A percentile compares a stretch with the other conserved stretches of the same genome.
These are phyloP conservation scores for Gossypium mustelinum DNA, from an alignment of 345 rosid genomes.

Conservation along the genomic window DNA sequence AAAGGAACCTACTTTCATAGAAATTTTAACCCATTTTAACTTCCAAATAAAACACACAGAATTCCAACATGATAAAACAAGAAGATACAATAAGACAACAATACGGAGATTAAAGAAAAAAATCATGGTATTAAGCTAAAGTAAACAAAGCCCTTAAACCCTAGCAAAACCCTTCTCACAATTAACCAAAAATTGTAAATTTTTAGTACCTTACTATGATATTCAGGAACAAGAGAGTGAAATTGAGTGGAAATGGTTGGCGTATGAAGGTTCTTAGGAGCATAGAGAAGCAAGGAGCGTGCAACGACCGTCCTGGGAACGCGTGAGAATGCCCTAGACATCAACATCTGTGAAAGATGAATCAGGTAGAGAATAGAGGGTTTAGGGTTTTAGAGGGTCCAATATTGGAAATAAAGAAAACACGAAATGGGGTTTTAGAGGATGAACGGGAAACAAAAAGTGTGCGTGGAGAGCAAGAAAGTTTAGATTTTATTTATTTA, in stretches of 20 bases:
- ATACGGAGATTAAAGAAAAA: not conserved
- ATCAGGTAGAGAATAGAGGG: not conserved
- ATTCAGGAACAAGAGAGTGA: slow-evolving; percentile 33
- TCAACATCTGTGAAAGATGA: slow-evolving; percentile 33
- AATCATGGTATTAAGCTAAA: not conserved
- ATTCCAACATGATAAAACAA: not conserved
- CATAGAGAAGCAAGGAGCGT: slow-evolving; percentile 38
- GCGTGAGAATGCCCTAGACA: slow-evolving; percentile 49
- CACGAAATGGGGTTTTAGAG: not conserved
- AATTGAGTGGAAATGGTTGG: slow-evolving; percentile 33
- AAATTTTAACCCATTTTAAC: not conserved
- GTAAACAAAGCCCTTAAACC: slow-evolving; percentile 35
- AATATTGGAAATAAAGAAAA: not conserved
- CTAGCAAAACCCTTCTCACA: slow-evolving; percentile 34
- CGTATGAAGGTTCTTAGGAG: slow-evolving; percentile 32
- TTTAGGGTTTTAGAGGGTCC: not conserved
- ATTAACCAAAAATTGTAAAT: not conserved
- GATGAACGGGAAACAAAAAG: not conserved
- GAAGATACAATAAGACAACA: not conserved
- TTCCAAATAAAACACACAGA: not conserved
- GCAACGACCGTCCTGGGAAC: slow-evolving; percentile 40
- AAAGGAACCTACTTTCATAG: not conserved
- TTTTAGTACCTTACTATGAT: slow-evolving; percentile 36
- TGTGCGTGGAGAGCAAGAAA: slow-evolving; percentile 28
- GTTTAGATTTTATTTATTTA: not conserved